phyloP scores from a whole-genome alignment of 345 rosid genomes.

The Psidium friedrichsthalianum region DNA sequence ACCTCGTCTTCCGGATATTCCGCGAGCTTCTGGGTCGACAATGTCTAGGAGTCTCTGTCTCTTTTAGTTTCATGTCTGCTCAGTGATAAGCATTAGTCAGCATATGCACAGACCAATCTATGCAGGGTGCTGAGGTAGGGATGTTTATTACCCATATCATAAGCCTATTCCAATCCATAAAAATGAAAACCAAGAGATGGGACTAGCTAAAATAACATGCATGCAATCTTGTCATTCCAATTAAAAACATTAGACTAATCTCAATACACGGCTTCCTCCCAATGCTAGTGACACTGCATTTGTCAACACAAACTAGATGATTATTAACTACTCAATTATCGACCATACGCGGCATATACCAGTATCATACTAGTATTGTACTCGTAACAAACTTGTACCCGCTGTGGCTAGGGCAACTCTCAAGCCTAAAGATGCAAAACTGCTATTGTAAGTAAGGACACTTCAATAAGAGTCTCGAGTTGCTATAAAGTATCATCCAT shows the following conservation, averaged over 20 bases:
- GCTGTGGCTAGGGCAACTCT: neutral
- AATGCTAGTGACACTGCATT: neutral
- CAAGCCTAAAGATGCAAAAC: neutral
- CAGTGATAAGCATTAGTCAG: neutral
- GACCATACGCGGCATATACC: neutral
- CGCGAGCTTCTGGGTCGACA: constrained; percentile 55
- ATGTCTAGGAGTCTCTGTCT: constrained; percentile 50
- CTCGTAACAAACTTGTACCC: neutral
- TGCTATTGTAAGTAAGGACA: neutral
- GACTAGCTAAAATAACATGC: neutral
- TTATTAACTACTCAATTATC: neutral
- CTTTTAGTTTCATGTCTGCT: constrained; percentile 74
- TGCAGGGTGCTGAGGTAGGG: neutral
- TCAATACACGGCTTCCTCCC: neutral
- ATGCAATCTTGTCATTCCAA: neutral
- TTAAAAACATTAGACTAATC: neutral
- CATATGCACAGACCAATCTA: neutral
- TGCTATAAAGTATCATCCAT: neutral
- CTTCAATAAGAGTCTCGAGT: neutral
- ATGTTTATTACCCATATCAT: neutral
- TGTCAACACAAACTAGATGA: neutral
- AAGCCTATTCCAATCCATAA: neutral
- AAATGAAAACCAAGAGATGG: neutral
- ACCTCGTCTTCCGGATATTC: constrained; percentile 56
- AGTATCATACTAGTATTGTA: neutral